These are phyloP conservation scores for Eragrostis curvula DNA, from an alignment of 176 grass and related monocot species.

Conservation along the genomic window DNA sequence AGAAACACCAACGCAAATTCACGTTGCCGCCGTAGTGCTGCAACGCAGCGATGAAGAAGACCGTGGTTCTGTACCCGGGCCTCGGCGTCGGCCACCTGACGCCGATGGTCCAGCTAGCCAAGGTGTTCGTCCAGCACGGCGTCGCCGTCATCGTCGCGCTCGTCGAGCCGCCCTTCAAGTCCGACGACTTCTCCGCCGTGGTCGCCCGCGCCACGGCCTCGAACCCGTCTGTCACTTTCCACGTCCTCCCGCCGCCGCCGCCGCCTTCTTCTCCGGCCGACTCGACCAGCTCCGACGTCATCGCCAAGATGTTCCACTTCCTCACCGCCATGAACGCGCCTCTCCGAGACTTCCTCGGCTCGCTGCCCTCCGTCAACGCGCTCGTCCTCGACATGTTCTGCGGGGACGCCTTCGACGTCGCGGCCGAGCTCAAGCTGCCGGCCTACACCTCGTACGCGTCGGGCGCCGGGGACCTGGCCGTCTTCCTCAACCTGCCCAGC, in stretches of 20 bases:
- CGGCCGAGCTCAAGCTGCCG: slow-evolving; percentile 30
- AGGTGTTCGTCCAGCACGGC: slow-evolving; percentile 43
- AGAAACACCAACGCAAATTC: not conserved
- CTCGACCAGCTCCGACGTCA: not conserved
- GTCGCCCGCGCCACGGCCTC: slow-evolving; percentile 29
- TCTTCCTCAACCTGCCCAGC: slow-evolving; percentile 33
- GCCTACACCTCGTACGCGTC: slow-evolving; percentile 46
- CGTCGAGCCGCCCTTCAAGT: slow-evolving; percentile 25
- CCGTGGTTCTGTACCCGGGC: slow-evolving; percentile 50
- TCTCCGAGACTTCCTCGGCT: slow-evolving; percentile 45
- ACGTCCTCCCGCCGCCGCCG: slow-evolving; percentile 43
- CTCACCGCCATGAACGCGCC: slow-evolving; percentile 25
- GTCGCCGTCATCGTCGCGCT: slow-evolving; percentile 42
- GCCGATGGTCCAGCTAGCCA: slow-evolving; percentile 60
- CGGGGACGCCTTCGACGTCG: slow-evolving; percentile 40
- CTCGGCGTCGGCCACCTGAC: slow-evolving; percentile 55
- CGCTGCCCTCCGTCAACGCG: slow-evolving; percentile 16
- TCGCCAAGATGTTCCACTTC: not conserved
- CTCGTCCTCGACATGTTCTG: slow-evolving; percentile 55
- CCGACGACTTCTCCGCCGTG: slow-evolving; percentile 3
- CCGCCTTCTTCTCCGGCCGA: not conserved
- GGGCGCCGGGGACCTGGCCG: slow-evolving; percentile 17
- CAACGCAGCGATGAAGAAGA: slow-evolving; percentile 28
- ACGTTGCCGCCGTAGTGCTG: not conserved
- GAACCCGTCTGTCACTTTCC: slow-evolving; percentile 55